Conservation (phyloP, 805 yeast genomes). For the Blastobotrys attinorum region DNA sequence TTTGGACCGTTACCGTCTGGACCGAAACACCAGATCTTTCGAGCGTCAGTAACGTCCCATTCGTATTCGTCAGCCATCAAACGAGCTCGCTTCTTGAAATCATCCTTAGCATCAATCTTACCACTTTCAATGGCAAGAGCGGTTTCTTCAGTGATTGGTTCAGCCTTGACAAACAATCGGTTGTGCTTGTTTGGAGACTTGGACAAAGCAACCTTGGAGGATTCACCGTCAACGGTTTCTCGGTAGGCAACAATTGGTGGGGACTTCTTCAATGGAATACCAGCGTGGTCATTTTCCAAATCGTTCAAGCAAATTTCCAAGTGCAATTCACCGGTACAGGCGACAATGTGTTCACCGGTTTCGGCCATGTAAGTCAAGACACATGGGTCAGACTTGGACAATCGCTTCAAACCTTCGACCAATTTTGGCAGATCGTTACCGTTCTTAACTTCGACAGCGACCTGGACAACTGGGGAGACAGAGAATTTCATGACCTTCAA, state of each 20-base stretch:
- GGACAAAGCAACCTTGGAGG: slow-evolving; percentile 92
- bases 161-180: slow-evolving; percentile 98
- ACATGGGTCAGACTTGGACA: slow-evolving; percentile 99
- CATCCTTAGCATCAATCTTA: slow-evolving; percentile 89
- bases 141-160: slow-evolving; percentile 92
- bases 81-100: slow-evolving; percentile 98
- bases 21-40: slow-evolving; percentile 99
- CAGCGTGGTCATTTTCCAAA: slow-evolving; percentile 98
- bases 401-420: slow-evolving; percentile 99
- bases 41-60: slow-evolving; percentile 99
- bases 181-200: slow-evolving; percentile 99
- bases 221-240: slow-evolving; percentile 93
- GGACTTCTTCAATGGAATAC: slow-evolving; percentile 95
- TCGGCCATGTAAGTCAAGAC: slow-evolving; percentile 79
- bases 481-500: slow-evolving; percentile 99
- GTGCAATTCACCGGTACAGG: slow-evolving; percentile 99
- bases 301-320: slow-evolving; percentile 95
- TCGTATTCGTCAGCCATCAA: slow-evolving; percentile 97
- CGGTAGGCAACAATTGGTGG: slow-evolving; percentile 98
- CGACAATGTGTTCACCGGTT: slow-evolving; percentile 99
- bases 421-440: slow-evolving; percentile 98
- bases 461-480: slow-evolving; percentile 99
- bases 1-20: slow-evolving; percentile 99
- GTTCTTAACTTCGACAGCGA: slow-evolving; percentile 99
- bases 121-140: slow-evolving; percentile 88